phyloP scores from a whole-genome alignment of 2,329 filamentous ascomycete genomes.

The Colletotrichum abscissum region DNA sequence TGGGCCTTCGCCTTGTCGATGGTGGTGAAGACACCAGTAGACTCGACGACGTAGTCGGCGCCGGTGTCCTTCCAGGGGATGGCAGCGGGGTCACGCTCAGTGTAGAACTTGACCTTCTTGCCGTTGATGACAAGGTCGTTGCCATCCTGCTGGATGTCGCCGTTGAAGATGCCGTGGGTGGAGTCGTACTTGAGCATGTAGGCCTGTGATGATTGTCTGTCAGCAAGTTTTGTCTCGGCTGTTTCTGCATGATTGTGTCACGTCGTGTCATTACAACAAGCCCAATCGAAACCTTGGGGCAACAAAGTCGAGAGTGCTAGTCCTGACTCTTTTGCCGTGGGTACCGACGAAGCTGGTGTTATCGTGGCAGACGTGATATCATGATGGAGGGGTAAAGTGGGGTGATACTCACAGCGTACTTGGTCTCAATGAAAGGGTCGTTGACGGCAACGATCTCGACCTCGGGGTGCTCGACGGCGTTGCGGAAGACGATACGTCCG shows the following conservation, averaged over 20 bases:
- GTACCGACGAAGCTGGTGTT: background rate
- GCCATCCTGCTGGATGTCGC: constrained; percentile 78
- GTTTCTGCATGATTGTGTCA: constrained; percentile 8
- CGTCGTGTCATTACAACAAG: background rate
- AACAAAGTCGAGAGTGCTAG: background rate
- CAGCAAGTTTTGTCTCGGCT: constrained; percentile 1
- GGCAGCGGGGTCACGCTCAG: constrained; percentile 86
- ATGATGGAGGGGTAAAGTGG: constrained; percentile 11
- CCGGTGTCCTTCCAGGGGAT: constrained; percentile 92
- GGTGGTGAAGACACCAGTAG: constrained; percentile 99
- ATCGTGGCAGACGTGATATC: background rate
- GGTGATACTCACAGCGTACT: constrained; percentile 87
- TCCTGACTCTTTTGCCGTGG: too few relatives aligned
- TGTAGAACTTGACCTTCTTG: constrained; percentile 96
- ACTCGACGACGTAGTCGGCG: constrained; percentile 96
- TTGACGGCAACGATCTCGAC: constrained; percentile 97
- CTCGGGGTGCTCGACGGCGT: constrained; percentile 89
- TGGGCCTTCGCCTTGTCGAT: constrained; percentile 94
- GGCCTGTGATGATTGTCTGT: constrained; percentile 64
- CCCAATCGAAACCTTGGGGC: too few relatives aligned
- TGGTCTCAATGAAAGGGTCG: constrained; percentile 98
- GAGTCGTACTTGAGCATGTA: constrained; percentile 99
- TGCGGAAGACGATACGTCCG: constrained; percentile 99
- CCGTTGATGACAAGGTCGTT: constrained; percentile 88
- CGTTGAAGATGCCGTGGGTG: constrained; percentile 97